Percentiles rank a stretch among this genome's conserved stretches.
Conservation (phyloP, 2,329 filamentous ascomycete genomes). For the Massarina eburnea region DNA sequence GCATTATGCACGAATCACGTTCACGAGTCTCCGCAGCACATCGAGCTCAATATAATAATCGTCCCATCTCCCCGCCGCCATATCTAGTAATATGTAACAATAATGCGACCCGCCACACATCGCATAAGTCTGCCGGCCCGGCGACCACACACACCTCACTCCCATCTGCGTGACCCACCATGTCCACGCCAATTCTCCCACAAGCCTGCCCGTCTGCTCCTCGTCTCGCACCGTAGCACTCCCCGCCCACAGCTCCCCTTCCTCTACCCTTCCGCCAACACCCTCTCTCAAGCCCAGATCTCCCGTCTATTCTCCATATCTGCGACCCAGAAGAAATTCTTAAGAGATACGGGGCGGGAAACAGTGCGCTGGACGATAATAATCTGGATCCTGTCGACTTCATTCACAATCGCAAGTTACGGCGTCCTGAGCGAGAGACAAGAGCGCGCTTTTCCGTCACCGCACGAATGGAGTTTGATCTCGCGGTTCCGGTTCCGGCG, state of each 20-base stretch:
- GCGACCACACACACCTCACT: slow-evolving; percentile 23
- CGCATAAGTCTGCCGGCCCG: slow-evolving; percentile 28
- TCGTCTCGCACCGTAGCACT: slow-evolving; percentile 45
- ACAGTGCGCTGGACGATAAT: slow-evolving; percentile 68
- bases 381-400: slow-evolving; percentile 64
- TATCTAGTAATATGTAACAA: slow-evolving; percentile 11
- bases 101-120: slow-evolving; percentile 33
- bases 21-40: not conserved
- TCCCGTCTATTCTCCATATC: slow-evolving; percentile 72
- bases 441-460: slow-evolving; percentile 77
- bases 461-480: slow-evolving; percentile 75
- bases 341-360: slow-evolving; percentile 70
- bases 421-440: slow-evolving; percentile 72
- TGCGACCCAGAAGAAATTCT: slow-evolving; percentile 67
- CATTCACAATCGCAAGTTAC: slow-evolving; percentile 63
- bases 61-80: slow-evolving; percentile 7
- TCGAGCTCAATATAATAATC: slow-evolving; percentile 8
- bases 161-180: slow-evolving; percentile 15
- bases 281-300: slow-evolving; percentile 46
- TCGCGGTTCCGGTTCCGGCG: slow-evolving; percentile 69
- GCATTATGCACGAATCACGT: not conserved
- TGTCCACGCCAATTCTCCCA: slow-evolving; percentile 60
- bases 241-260: slow-evolving; percentile 67
- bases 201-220: slow-evolving; percentile 55
- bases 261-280: slow-evolving; percentile 58